Conservation (phyloP, 108 stramenopile species). For the Pseudonitzschia delicatissima region DNA sequence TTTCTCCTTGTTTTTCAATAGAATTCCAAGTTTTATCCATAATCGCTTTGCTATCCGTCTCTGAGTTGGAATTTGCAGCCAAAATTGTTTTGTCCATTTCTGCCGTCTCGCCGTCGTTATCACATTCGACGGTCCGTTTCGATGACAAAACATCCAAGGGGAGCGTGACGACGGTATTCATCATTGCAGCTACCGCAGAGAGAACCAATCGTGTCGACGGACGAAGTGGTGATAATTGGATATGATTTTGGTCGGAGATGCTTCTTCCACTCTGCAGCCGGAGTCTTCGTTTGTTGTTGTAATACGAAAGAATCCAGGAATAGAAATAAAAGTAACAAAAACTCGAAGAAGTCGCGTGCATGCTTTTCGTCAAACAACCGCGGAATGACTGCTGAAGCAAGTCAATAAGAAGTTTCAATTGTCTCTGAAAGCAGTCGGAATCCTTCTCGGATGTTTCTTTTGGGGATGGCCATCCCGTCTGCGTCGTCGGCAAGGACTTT, state of each 20-base stretch:
- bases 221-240: neutral
- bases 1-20: neutral
- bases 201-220: slow-evolving; percentile 66
- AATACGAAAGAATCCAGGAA: slow-evolving; percentile 59
- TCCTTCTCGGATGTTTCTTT: neutral
- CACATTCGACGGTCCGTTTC: slow-evolving; percentile 37
- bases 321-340: slow-evolving; percentile 90
- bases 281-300: slow-evolving; percentile 9
- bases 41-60: neutral
- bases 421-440: neutral
- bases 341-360: slow-evolving; percentile 78
- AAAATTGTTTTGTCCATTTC: neutral
- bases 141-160: slow-evolving; percentile 89
- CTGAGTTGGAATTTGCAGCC: neutral
- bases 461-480: neutral
- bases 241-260: neutral
- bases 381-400: slow-evolving; percentile 30
- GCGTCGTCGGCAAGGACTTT: neutral
- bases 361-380: slow-evolving; percentile 68
- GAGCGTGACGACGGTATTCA: slow-evolving; percentile 84
- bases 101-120: neutral
- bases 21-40: neutral
- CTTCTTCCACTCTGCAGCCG: neutral
- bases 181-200: slow-evolving; percentile 80
- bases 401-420: neutral